Evolutionary conservation across 768 basidiomycete genomes (phyloP).

Genomic region (Suillus alpinus): DNA sequence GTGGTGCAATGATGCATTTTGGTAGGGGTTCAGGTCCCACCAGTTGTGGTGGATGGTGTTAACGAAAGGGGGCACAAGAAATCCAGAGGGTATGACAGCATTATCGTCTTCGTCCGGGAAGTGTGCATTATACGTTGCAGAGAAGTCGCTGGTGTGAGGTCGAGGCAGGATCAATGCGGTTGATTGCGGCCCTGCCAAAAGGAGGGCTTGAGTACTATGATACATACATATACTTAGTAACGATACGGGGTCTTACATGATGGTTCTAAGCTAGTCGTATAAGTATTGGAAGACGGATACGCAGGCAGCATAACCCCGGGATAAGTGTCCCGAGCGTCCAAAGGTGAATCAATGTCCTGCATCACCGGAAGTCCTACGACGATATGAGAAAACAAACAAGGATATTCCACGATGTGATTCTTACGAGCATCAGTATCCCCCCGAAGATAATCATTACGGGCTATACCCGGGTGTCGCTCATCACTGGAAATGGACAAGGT

Average conservation of each 20-base stretch:
- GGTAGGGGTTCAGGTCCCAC: slow-evolving; percentile 13
- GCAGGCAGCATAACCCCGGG: slow-evolving; percentile 29
- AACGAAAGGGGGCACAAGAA: slow-evolving; percentile 7
- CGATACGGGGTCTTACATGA: slow-evolving; percentile 75
- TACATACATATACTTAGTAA: slow-evolving; percentile 68
- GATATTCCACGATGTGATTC: neutral
- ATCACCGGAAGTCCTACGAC: slow-evolving; percentile 27
- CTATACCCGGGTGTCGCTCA: slow-evolving; percentile 34
- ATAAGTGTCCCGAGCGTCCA: slow-evolving; percentile 28
- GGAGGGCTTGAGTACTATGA: slow-evolving; percentile 61
- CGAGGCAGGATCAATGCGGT: slow-evolving; percentile 20
- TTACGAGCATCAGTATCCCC: slow-evolving; percentile 26
- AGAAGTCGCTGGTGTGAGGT: slow-evolving; percentile 28
- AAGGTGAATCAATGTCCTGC: slow-evolving; percentile 31
- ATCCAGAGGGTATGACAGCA: slow-evolving; percentile 21
- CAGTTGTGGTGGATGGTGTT: slow-evolving; percentile 14
- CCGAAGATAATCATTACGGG: slow-evolving; percentile 20
- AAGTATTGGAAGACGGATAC: slow-evolving; percentile 30
- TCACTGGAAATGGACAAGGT: slow-evolving; percentile 43
- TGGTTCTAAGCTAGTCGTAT: slow-evolving; percentile 54
- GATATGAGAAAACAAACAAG: slow-evolving; percentile 1
- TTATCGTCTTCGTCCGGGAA: slow-evolving; percentile 15
- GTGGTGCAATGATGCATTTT: slow-evolving; percentile 28
- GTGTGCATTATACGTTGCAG: slow-evolving; percentile 15
- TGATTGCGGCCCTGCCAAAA: slow-evolving; percentile 46